phyloP scores from a whole-genome alignment of 371 early-diverging fungal genomes.

The Apophysomyces elegans region DNA sequence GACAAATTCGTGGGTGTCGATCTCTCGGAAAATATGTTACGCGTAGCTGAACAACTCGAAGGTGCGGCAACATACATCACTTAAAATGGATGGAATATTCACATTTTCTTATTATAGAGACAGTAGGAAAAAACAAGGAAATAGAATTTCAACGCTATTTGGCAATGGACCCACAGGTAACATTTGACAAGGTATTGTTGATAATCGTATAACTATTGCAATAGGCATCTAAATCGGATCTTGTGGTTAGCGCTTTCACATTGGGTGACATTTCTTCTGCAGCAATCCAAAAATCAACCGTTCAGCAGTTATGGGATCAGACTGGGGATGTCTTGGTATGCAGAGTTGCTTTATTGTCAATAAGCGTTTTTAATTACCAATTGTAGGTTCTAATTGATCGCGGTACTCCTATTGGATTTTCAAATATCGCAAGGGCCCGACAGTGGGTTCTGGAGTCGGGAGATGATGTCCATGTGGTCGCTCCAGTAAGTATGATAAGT shows the following conservation, averaged over 20 bases:
- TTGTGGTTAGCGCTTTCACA: constrained; percentile 79
- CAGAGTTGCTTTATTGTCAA: neutral
- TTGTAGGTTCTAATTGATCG: constrained; percentile 80
- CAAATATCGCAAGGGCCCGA: constrained; percentile 73
- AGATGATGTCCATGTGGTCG: constrained; percentile 60
- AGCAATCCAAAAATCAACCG: constrained; percentile 62
- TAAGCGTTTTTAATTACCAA: constrained; percentile 8
- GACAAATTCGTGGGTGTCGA: constrained; percentile 74
- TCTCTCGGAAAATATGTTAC: constrained; percentile 80
- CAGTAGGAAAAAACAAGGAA: neutral
- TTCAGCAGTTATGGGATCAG: constrained; percentile 79
- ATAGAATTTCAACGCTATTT: constrained; percentile 70
- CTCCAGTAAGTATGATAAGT: constrained; percentile 59
- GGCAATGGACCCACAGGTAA: constrained; percentile 54
- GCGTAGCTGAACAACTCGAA: constrained; percentile 61
- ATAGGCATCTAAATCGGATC: constrained; percentile 56
- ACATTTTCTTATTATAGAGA: constrained; percentile 23
- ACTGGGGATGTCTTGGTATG: constrained; percentile 78
- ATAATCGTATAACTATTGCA: neutral
- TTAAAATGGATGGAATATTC: constrained; percentile 5
- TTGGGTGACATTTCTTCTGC: constrained; percentile 76
- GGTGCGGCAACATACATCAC: constrained; percentile 21
- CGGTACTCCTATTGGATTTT: constrained; percentile 83
- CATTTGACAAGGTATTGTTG: neutral
- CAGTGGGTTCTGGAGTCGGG: constrained; percentile 64